Base-by-base conservation (phyloP, 2,329 filamentous ascomycete species). In the Aspergillus brunneoviolaceus region DNA sequence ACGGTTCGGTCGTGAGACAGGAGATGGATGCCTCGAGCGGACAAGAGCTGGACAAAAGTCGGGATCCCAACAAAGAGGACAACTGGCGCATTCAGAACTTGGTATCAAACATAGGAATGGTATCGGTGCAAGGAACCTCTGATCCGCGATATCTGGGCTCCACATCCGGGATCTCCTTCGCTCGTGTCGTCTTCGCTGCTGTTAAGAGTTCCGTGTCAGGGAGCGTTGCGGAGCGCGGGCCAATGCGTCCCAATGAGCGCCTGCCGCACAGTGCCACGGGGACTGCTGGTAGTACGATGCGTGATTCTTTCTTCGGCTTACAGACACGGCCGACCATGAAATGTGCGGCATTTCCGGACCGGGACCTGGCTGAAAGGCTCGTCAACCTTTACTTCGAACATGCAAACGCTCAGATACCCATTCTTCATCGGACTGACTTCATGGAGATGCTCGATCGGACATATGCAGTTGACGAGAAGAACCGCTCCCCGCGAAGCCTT, bases 271-370 rank as follows among this genome's bases (percentile, higher is more conserved):
- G 75, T 64, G 77, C 81, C 51, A 77, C 80, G 42, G 79, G 79
- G 25, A 81, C 83, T 39, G 82, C 84, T 45, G 89, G 87, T 42
- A 92, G 91, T 19, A 92, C 90, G 12, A 95, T 96, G 89, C 86
- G 93, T 60, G 94, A 98, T 76, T 96, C 92, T 0, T 97, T 97
- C 81, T 98, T 98, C 72, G 94, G 94, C n/a, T 80, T 98, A 49
- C 92, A 97, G 68, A 96, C 91, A 2, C 93, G 90, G 68, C 92
- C 93, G 1, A 92, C 88, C 16, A 95, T 97, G 72, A 88, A 90
- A 63, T 90, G 90, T 49, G 93, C 93, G 0, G 83, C 87, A 0
- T 97, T 98, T 68, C 95, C 95, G 0, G 87, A 90, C 63, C 87
- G 85, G 64, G 86, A 90, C 33, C 81, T 96, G 2, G 94, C 88